Base-by-base conservation (phyloP, 441 rosid species). In the Gossypium schwendimanii region DNA sequence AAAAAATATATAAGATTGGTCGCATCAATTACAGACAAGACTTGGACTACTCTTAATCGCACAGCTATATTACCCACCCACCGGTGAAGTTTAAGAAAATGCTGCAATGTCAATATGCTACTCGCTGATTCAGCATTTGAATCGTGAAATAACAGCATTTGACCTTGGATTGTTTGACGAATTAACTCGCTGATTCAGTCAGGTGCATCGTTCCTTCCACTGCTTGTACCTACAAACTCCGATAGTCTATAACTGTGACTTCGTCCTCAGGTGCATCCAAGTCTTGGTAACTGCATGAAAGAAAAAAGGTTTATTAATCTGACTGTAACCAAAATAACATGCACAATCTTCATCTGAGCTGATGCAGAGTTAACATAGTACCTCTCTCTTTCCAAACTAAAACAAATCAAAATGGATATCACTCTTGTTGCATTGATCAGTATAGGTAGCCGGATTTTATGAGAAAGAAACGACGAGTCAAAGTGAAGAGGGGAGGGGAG, bases 191-290 rank as follows among this genome's bases (percentile, higher is more conserved):
- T 6, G 28, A 24, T n/a, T 31, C 60, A 2, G 6, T 45, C 28
- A n/a, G 17, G 36, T 0, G 7, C 72, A 76, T 41, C 8, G 7
- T 28, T 24, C 39, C 31, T 33, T 14, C 64, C 44, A 24, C 8
- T 60, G 54, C 64, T 31, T n/a, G 17, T 21, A 41, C 73, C 84
- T 91, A 95, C 82, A 95, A 88, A 79, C 97, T 95, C 81, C 97
- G 79, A 89, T 95, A 93, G 86, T 95, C 99, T 77, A 95, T 88
- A 59, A 93, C 98, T 0, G 97, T 91, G 18, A 93, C 98, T 80
- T 91, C 98, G 69, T 93, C 95, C 60, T 93, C 98, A 0, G 97
- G 97, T 1, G 94, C 99, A 76, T 95, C 98, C 23, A 93, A 80
- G 77, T 93, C 99, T 89, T 92, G 95, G 70, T 94, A 94, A 80